phyloP scores from a whole-genome alignment of 305 asterid genomes.

The Fraxinus xanthoxyloides region DNA sequence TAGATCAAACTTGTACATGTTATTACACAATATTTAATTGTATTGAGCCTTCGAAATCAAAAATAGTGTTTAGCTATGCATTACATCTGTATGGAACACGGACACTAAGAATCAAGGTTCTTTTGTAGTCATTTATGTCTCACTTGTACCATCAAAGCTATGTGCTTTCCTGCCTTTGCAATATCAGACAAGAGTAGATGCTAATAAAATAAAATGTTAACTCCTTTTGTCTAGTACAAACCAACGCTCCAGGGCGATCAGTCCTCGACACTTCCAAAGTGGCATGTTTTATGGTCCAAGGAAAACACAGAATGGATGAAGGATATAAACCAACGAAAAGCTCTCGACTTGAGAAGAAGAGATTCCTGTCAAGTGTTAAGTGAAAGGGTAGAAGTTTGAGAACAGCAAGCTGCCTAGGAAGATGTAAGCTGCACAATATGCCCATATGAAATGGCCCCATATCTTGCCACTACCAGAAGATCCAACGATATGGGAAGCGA shows the following conservation, averaged over 20 bases:
- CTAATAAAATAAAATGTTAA: background rate
- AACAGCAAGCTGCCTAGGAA: constrained; percentile 80
- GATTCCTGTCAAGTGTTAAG: constrained; percentile 36
- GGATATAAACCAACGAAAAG: background rate
- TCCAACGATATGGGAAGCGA: constrained; percentile 49
- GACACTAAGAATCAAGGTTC: background rate
- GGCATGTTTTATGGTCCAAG: background rate
- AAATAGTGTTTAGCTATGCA: background rate
- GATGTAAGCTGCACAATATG: constrained; percentile 69
- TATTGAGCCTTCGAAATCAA: background rate
- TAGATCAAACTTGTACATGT: background rate
- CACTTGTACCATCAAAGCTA: background rate
- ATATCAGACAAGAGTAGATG: background rate
- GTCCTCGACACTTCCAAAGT: background rate
- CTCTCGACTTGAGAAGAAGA: background rate
- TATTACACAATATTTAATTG: background rate
- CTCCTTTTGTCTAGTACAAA: background rate
- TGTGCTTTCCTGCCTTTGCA: background rate
- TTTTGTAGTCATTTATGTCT: background rate
- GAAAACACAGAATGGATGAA: background rate
- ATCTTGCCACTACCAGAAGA: constrained; percentile 43
- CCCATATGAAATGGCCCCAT: constrained; percentile 78
- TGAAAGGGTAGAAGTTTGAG: constrained; percentile 95
- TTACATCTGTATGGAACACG: background rate
- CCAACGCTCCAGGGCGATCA: background rate